Percentiles rank a stretch among this genome's conserved stretches.
phyloP scores from a whole-genome alignment of 1,284 basidiomycete species.

The Pisolithus thermaeus region DNA sequence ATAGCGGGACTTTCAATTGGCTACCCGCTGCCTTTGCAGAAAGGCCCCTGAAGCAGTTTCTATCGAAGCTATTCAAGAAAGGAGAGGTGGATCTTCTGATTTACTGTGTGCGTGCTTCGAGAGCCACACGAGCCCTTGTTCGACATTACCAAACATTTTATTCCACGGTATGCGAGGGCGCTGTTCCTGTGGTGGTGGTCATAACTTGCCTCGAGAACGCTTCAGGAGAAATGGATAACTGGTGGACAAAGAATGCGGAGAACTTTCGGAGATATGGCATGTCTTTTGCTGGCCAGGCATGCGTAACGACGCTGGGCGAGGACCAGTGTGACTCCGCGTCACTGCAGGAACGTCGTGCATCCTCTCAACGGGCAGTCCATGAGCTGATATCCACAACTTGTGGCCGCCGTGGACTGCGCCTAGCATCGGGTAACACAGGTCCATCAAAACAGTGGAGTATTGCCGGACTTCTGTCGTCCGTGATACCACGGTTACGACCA shows the following conservation, averaged over 20 bases:
- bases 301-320: slow-evolving; percentile 25
- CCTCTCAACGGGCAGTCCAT: slow-evolving; percentile 14
- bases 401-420: slow-evolving; percentile 2
- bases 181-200: slow-evolving; percentile 26
- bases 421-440: too few relatives aligned
- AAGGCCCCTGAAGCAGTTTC: slow-evolving; percentile 20
- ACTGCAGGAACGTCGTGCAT: slow-evolving; percentile 13
- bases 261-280: slow-evolving; percentile 16
- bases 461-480: too few relatives aligned
- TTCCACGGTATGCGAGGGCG: slow-evolving; percentile 6
- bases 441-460: too few relatives aligned
- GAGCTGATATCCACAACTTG: slow-evolving; percentile 22
- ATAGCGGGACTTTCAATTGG: slow-evolving; percentile 22
- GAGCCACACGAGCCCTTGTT: slow-evolving; percentile 23
- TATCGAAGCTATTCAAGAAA: slow-evolving; percentile 19
- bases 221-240: slow-evolving; percentile 27
- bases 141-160: slow-evolving; percentile 27
- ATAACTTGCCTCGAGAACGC: slow-evolving; percentile 30
- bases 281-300: slow-evolving; percentile 27
- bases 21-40: slow-evolving; percentile 22
- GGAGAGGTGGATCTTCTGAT: slow-evolving; percentile 21
- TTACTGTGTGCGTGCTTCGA: slow-evolving; percentile 28
- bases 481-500: too few relatives aligned
- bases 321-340: slow-evolving; percentile 13
- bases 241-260: slow-evolving; percentile 27